Base-by-base conservation (phyloP, 1,284 basidiomycete genomes). In the Microbotryum scabiosae region DNA sequence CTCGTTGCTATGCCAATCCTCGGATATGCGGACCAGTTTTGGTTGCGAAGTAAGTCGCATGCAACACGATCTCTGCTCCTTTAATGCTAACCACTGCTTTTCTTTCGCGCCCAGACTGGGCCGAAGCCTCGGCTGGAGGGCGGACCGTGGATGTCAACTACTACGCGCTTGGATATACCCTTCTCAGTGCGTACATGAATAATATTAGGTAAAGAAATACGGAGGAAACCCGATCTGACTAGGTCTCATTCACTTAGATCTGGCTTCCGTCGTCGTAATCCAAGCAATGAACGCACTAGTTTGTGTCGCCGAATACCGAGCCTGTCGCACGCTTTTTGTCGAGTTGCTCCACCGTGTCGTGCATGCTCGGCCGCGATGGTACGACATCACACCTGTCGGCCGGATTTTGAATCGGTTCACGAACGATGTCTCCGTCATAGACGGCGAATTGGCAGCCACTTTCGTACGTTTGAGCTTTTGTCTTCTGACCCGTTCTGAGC, bases 381-480 rank as follows among this genome's bases (percentile, higher is more conserved):
- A 73, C 54, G 73, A 75, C 51, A 56, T 67, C 21, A 72, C 69
- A 1, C 73, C 73, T 4, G 41, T 65, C 5, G 73, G 73, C 1
- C 64, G 70, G 0, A 67, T 75, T 56, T 64, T 67, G 47, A 71
- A 74, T 16, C 69, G 74, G 4, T 73, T 75, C 49, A 68, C 70
- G 4, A 67, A 66, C 30, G 74, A 75, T 59, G 60, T 74, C 54
- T 61, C 64, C 25, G 67, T 63, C 20, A 54, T 75, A 25, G 74
- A 75, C 63, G 70, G 67, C 16, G 64, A 70, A 0, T 52, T 74
- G 10, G 69, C 73, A 1, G 53, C 54, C 30, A 69, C 69, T 7
- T 60, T 71, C 56, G 64, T 72, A 58, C 63, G 69, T 32, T 36
- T 66, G 28, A n/a, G 2, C n/a, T 48, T 2, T 9, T 21, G 18